These are phyloP conservation scores for Kalanchoe fedtschenkoi DNA, from an alignment of 164 flowering plant genomes.

Conservation along the genomic window DNA sequence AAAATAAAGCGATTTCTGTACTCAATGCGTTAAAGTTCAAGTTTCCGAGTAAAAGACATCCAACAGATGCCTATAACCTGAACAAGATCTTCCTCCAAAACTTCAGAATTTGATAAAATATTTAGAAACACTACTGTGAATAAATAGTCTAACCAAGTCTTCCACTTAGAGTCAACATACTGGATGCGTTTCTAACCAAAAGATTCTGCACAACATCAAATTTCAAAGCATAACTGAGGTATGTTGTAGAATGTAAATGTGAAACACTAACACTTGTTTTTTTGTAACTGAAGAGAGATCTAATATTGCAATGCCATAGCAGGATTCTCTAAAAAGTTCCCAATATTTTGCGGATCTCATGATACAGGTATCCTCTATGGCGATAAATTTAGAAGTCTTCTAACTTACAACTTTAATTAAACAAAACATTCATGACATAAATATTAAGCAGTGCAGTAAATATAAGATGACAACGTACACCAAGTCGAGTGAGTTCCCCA, in stretches of 20 bases:
- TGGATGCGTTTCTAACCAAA: neutral
- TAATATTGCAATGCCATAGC: neutral
- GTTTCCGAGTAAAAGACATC: too few species aligned
- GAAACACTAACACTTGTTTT: neutral
- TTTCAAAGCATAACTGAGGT: neutral
- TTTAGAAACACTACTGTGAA: too few species aligned
- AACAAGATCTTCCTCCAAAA: too few species aligned
- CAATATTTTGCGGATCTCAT: neutral
- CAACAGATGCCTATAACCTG: too few species aligned
- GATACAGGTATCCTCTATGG: neutral
- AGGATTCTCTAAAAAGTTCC: neutral
- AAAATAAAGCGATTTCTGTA: too few species aligned
- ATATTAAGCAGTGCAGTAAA: neutral
- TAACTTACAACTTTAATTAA: neutral
- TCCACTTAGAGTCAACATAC: neutral
- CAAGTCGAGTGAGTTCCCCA: constrained; percentile 85
- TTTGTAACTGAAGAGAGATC: too few species aligned
- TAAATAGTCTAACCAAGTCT: neutral
- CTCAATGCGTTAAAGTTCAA: too few species aligned
- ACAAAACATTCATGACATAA: neutral
- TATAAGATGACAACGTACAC: constrained; percentile 41
- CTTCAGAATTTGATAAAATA: too few species aligned
- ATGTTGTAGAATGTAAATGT: neutral
- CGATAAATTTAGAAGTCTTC: neutral
- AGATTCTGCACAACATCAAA: neutral